phyloP scores from a whole-genome alignment of 164 flowering plant species.

The Vitis rotundifolia region DNA sequence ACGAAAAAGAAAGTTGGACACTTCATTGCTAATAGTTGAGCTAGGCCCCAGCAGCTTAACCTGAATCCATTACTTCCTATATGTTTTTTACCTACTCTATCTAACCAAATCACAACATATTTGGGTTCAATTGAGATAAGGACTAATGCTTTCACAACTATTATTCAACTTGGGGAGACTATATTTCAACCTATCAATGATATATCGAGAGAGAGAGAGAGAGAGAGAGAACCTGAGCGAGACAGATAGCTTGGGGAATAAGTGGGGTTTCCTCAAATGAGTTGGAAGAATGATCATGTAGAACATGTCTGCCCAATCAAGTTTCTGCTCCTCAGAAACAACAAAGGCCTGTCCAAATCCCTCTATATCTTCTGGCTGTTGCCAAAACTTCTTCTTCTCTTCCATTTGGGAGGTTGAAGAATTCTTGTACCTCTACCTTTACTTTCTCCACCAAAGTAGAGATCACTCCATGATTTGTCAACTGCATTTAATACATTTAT shows the following conservation, averaged over 20 bases:
- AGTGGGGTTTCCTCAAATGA: slow-evolving; percentile 24
- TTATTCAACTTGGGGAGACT: no score
- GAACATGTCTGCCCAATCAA: slow-evolving; percentile 44
- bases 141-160: no score
- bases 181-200: no score
- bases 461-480: slow-evolving; percentile 41
- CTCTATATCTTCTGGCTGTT: slow-evolving; percentile 24
- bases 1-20: background rate
- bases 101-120: no score
- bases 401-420: slow-evolving; percentile 38
- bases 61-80: background rate
- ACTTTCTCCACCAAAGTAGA: slow-evolving; percentile 24
- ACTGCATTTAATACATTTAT: slow-evolving; percentile 18
- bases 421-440: slow-evolving; percentile 23
- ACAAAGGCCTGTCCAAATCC: slow-evolving; percentile 49
- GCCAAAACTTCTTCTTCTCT: slow-evolving; percentile 39
- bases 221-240: slow-evolving; percentile 25
- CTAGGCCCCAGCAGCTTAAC: no score
- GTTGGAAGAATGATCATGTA: slow-evolving; percentile 28
- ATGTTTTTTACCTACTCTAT: background rate
- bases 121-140: no score
- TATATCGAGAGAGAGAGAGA: no score
- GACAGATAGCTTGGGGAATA: slow-evolving; percentile 28
- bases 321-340: slow-evolving; percentile 41
- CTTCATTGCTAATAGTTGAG: no score